Percentiles rank a stretch among this genome's conserved stretches.
These are phyloP conservation scores for Pseudophaeomoniella oleicola DNA, from an alignment of 2,329 filamentous ascomycete species.

Conservation along the genomic window DNA sequence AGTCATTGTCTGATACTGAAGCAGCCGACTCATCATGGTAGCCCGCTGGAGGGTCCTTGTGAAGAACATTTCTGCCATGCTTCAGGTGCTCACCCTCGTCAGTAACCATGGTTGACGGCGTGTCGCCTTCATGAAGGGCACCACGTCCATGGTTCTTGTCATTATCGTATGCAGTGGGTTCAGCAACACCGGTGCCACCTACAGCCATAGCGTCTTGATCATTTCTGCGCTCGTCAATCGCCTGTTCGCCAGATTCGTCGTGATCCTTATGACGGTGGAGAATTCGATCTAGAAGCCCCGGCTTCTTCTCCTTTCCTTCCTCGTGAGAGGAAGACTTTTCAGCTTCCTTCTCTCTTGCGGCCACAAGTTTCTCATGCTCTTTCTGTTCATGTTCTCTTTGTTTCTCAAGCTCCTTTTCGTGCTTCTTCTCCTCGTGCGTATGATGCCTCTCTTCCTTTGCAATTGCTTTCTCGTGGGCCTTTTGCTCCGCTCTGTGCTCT, in stretches of 20 bases:
- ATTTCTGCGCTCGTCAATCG: neutral
- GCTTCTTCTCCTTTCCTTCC: conserved; percentile 1
- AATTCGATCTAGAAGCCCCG: neutral
- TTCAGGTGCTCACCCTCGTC: too few relatives aligned
- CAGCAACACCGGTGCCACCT: neutral
- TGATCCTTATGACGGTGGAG: neutral
- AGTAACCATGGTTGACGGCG: neutral
- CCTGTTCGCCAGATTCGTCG: neutral
- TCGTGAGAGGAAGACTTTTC: conserved; percentile 1
- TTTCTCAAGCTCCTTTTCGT: neutral
- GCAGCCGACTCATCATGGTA: neutral
- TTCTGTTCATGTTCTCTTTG: neutral
- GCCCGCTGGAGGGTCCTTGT: neutral
- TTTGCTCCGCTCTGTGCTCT: conserved; percentile 6
- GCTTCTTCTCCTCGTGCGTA: neutral
- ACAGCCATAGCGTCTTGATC: neutral
- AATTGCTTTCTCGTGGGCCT: conserved; percentile 5
- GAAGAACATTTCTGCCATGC: neutral
- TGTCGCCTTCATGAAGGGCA: neutral
- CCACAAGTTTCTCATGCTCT: conserved; percentile 4
- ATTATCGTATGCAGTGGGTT: neutral
- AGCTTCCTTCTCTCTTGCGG: neutral
- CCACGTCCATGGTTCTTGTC: neutral
- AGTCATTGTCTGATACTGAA: neutral
- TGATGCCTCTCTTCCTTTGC: conserved; percentile 5